These are phyloP conservation scores for Blastobotrys aristatus DNA, from an alignment of 1,139 yeast genomes.

Conservation along the genomic window DNA sequence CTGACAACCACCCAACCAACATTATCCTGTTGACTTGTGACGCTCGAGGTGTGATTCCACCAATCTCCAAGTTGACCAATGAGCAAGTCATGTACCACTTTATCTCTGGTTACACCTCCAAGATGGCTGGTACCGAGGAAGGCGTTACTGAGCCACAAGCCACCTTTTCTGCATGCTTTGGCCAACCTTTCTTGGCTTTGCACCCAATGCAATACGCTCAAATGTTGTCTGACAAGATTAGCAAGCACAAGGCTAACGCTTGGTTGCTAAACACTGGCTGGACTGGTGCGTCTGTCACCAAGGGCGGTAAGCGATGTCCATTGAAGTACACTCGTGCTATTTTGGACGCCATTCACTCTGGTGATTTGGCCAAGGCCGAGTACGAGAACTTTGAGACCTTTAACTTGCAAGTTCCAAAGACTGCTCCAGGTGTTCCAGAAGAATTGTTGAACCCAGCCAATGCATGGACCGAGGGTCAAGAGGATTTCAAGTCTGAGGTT, in stretches of 20 bases:
- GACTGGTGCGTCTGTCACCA: constrained; percentile 90
- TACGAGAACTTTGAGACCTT: constrained; percentile 83
- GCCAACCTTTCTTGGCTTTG: constrained; percentile 96
- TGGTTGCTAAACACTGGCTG: constrained; percentile 98
- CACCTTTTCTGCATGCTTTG: constrained; percentile 97
- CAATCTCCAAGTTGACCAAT: constrained; percentile 88
- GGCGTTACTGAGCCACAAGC: constrained; percentile 99
- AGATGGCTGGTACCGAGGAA: constrained; percentile 99
- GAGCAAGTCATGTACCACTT: constrained; percentile 99
- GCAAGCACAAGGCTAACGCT: constrained; percentile 83
- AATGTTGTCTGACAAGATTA: constrained; percentile 91
- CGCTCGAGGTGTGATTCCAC: constrained; percentile 97
- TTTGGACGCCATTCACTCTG: constrained; percentile 90
- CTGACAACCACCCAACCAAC: constrained; percentile 87
- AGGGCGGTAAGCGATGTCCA: constrained; percentile 97
- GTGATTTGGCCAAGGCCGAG: constrained; percentile 73
- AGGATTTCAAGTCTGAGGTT: constrained; percentile 65
- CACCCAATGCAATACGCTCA: constrained; percentile 98
- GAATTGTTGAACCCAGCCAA: constrained; percentile 84
- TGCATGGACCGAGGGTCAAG: constrained; percentile 73
- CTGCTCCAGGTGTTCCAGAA: constrained; percentile 75
- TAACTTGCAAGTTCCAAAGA: constrained; percentile 81
- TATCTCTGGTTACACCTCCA: constrained; percentile 96
- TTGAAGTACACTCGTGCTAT: constrained; percentile 97
- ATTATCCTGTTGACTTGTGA: constrained; percentile 93